phyloP scores from a whole-genome alignment of 768 basidiomycete genomes.

The Botryobasidium botryosum region DNA sequence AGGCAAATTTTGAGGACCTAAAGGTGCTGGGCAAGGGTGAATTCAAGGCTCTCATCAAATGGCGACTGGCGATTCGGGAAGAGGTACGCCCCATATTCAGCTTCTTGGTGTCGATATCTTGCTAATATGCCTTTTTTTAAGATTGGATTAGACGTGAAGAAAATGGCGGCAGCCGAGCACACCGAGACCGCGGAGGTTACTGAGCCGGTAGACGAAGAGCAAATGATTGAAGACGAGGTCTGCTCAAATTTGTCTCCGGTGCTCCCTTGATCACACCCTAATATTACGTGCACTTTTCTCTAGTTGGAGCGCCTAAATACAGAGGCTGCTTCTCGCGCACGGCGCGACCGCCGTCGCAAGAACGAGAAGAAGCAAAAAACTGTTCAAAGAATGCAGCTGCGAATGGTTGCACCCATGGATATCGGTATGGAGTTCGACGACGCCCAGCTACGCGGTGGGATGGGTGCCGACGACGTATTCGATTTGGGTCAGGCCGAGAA shows the following conservation, averaged over 20 bases:
- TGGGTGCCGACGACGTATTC: conserved; percentile 58
- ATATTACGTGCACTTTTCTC: neutral
- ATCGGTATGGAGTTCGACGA: conserved; percentile 82
- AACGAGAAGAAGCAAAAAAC: conserved; percentile 82
- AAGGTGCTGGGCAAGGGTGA: conserved; percentile 97
- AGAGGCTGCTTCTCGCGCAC: conserved; percentile 53
- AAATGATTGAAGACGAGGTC: conserved; percentile 81
- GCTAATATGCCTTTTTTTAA: conserved; percentile 17
- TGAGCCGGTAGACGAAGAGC: conserved; percentile 56
- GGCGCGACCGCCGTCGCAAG: conserved; percentile 64
- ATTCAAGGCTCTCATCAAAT: conserved; percentile 84
- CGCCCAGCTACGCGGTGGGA: conserved; percentile 48
- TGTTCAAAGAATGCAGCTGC: conserved; percentile 86
- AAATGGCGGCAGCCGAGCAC: conserved; percentile 50
- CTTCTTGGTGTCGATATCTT: neutral
- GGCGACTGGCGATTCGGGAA: conserved; percentile 74
- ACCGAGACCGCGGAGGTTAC: conserved; percentile 53
- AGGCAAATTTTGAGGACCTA: conserved; percentile 73
- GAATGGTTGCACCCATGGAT: conserved; percentile 95
- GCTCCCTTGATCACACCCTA: conserved; percentile 5
- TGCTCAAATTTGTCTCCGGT: conserved; percentile 9
- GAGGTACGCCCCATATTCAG: conserved; percentile 37
- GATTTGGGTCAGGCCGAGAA: conserved; percentile 55
- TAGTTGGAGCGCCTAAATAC: conserved; percentile 74
- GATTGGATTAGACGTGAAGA: conserved; percentile 74